These are phyloP conservation scores for Boletus tomentosulus DNA, from an alignment of 768 basidiomycete genomes.

Conservation along the genomic window DNA sequence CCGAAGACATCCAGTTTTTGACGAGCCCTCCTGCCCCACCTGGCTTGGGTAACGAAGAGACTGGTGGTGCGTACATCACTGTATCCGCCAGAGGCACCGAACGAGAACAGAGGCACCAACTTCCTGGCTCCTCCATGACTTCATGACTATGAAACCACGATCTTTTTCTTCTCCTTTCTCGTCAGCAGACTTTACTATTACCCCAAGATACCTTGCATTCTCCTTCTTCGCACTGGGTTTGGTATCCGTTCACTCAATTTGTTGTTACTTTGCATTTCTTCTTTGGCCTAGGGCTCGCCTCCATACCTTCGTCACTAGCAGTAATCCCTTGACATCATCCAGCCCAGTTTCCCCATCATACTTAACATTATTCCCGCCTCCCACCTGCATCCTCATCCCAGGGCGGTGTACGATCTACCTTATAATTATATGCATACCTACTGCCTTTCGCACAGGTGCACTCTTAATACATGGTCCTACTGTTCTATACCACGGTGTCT, in stretches of 20 bases:
- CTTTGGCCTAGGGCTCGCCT: conserved; percentile 15
- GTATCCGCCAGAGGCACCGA: conserved; percentile 78
- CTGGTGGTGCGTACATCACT: conserved; percentile 83
- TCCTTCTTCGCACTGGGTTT: conserved; percentile 18
- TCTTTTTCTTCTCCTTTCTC: conserved; percentile 6
- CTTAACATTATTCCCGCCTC: conserved; percentile 23
- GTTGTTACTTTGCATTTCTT: conserved; percentile 19
- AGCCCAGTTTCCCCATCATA: conserved; percentile 24
- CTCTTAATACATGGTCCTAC: conserved; percentile 22
- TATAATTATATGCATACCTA: conserved; percentile 34
- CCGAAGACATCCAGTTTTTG: conserved; percentile 55
- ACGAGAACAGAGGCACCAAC: conserved; percentile 40
- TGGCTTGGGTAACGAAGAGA: conserved; percentile 64
- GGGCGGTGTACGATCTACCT: conserved; percentile 34
- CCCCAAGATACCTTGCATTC: conserved; percentile 27
- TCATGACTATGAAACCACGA: conserved; percentile 26
- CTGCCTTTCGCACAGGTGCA: conserved; percentile 29
- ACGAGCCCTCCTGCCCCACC: conserved; percentile 64
- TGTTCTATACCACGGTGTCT: conserved; percentile 21
- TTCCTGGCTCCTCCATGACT: conserved; percentile 23
- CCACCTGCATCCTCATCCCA: conserved; percentile 20
- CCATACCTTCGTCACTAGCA: conserved; percentile 28
- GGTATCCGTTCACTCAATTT: conserved; percentile 21
- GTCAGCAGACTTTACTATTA: conserved; percentile 24
- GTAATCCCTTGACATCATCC: conserved; percentile 31